Base-by-base conservation (phyloP, 2,329 filamentous ascomycete species). In the Alternaria sp. region DNA sequence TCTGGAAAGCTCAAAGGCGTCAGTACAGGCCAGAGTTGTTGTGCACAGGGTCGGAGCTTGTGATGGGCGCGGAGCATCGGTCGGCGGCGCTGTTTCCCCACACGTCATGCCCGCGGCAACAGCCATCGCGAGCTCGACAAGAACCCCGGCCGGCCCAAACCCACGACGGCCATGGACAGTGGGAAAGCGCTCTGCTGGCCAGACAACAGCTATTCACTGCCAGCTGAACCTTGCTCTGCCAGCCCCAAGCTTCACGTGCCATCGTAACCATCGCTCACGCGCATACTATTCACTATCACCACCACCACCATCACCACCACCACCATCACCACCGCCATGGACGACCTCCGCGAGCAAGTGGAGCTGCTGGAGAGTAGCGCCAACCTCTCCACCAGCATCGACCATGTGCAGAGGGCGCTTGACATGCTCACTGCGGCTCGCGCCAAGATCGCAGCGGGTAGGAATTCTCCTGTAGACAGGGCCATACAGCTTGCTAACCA, bases 321-420 rank as follows among this genome's bases (percentile, higher is more conserved):
- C 22, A 27, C 25, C 53, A 56, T 61, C 55, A 57, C 62, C 57
- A 54, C 49, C 62, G 59, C 70, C 68, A 90, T 90, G 87, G 87
- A 90, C 68, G 79, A 83, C 59, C 82, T 97, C 67, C 86, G 91
- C 77, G 89, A 89, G 70, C 92, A 96, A 75, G 87, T 95, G 68
- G 86, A 89, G 67, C 87, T 89, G 71, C 87, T 96, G 62, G 87
- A 87, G 71, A 89, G 86, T 74, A 88, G 86, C 65, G 87, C 89
- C 32, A 90, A 89, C 73, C 86, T 94, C 45, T 86, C 86, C 4
- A 87, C 90, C 57, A 90, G 89, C 40, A 88, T 97, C 59, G 82
- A 88, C 34, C 90, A 96, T 84, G 91, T 97, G 18, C 93, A 98
- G 76, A 86, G 87, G 61, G 90, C 94, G 40, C 93, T 99, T 68